Evolutionary conservation across 2,329 filamentous ascomycete species (phyloP).

Genomic region (Tricladium varicosporioides): DNA sequence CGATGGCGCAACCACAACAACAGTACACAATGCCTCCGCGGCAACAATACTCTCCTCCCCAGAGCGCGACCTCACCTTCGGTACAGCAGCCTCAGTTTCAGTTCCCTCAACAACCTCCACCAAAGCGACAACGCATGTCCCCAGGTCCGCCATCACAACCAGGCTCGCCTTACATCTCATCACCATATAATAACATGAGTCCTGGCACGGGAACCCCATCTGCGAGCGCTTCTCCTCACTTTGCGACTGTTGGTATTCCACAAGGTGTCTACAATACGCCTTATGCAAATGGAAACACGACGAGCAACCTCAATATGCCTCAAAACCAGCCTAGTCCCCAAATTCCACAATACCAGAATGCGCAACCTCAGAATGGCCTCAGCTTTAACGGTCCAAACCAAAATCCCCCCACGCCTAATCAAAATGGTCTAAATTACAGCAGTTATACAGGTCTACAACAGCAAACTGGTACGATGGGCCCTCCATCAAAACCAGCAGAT

Average conservation of each 20-base stretch:
- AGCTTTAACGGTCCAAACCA: constrained; percentile 8
- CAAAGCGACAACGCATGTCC: constrained; percentile 71
- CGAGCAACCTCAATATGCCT: constrained; percentile 25
- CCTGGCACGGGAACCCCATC: constrained; percentile 37
- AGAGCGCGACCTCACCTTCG: constrained; percentile 57
- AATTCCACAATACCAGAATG: constrained; percentile 26
- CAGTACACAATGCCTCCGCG: constrained; percentile 45
- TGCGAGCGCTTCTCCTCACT: constrained; percentile 31
- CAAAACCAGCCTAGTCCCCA: constrained; percentile 29
- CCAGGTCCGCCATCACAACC: constrained; percentile 68
- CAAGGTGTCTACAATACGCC: constrained; percentile 33
- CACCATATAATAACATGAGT: constrained; percentile 49
- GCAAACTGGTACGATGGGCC: constrained; percentile 49
- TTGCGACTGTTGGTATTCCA: constrained; percentile 31
- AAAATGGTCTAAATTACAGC: constrained; percentile 9
- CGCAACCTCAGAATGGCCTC: constrained; percentile 23
- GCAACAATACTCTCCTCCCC: constrained; percentile 58
- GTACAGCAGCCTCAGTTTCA: constrained; percentile 53
- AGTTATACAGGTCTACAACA: constrained; percentile 36
- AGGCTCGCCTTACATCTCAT: constrained; percentile 57
- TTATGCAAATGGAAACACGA: constrained; percentile 33
- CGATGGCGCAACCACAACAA: constrained; percentile 36
- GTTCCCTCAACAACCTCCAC: constrained; percentile 53
- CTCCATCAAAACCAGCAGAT: constrained; percentile 60
- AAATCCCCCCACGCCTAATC: constrained; percentile 9